Evolutionary conservation across 257 asterid genomes (phyloP).

Genomic region (Henckelia pumila): DNA sequence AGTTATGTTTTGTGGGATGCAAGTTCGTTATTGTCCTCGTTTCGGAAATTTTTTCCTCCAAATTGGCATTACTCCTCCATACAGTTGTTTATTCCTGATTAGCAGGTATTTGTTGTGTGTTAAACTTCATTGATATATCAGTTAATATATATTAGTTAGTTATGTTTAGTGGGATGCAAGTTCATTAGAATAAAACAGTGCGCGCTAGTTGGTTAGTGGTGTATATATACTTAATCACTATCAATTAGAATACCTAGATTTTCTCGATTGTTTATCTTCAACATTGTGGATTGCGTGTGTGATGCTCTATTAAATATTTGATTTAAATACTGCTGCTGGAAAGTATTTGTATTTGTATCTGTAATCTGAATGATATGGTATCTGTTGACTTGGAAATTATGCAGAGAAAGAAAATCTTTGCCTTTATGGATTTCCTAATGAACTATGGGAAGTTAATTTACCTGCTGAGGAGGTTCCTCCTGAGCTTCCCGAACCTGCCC

Average conservation of each 20-base stretch:
- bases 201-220: neutral
- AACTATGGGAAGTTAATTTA: slow-evolving; percentile 72
- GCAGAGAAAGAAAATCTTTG: slow-evolving; percentile 76
- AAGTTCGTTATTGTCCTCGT: slow-evolving; percentile 7
- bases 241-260: no score
- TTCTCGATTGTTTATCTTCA: no score
- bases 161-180: neutral
- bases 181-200: neutral
- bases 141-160: neutral
- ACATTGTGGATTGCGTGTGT: neutral
- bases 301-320: slow-evolving; percentile 6
- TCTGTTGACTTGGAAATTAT: slow-evolving; percentile 25
- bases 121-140: neutral
- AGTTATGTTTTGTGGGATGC: neutral
- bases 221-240: neutral
- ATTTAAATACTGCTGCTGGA: slow-evolving; percentile 2
- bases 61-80: neutral
- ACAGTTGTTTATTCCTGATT: no score
- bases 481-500: slow-evolving; percentile 82
- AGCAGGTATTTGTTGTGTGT: neutral
- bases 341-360: slow-evolving; percentile 21
- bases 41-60: neutral
- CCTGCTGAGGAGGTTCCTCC: slow-evolving; percentile 91
- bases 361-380: slow-evolving; percentile 10
- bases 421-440: slow-evolving; percentile 69